Base-by-base conservation (phyloP, 495 filamentous ascomycete species). In the Penicillium mononematosum region DNA sequence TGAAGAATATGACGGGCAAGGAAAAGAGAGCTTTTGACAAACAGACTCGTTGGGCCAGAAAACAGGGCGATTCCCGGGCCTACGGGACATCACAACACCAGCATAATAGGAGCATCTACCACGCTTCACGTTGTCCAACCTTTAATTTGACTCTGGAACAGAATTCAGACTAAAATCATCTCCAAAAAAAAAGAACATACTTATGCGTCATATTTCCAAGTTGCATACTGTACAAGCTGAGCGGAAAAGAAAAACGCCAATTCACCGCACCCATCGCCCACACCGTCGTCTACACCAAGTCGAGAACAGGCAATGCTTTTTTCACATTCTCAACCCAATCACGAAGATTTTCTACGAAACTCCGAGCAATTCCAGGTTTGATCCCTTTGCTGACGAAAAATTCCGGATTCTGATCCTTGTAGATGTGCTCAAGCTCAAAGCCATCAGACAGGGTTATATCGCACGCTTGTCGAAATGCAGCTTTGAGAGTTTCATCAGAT, bases 391-490 rank as follows among this genome's bases (percentile, higher is more conserved):
- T 12, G 4, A 45, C 24, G 48, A 71, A 66, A 29, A 67, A 67
- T 5, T 51, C 39, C 24, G 64, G 56, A 39, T 71, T 50, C 57
- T 52, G 60, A 60, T 70, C 56, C 44, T 56, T 48, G 29, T 56
- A 56, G 36, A 70, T 62, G 45, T 63, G 67, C 49, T 67, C 52
- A 41, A 72, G 58, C 22, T 65, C 63, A 32, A 70, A 53, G 14
- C 58, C 44, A 51, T 67, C 50, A 24, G 56, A 45, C 0, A 64
- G 56, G n/a, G 57, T 62, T 14, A 70, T 22, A 25, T 64, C 53
- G 32, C 60, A 64, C 14, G 62, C 58, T 56, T 64, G 62, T 45
- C 51, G 53, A 53, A 68, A 65, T 51, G 50, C 57, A 55, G 53
- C 63, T 51, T 68, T 70, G 29, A 53, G 52, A 16, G 24, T 50